Conservation (phyloP, 495 filamentous ascomycete genomes). For the Rhizodiscina lignyota region DNA sequence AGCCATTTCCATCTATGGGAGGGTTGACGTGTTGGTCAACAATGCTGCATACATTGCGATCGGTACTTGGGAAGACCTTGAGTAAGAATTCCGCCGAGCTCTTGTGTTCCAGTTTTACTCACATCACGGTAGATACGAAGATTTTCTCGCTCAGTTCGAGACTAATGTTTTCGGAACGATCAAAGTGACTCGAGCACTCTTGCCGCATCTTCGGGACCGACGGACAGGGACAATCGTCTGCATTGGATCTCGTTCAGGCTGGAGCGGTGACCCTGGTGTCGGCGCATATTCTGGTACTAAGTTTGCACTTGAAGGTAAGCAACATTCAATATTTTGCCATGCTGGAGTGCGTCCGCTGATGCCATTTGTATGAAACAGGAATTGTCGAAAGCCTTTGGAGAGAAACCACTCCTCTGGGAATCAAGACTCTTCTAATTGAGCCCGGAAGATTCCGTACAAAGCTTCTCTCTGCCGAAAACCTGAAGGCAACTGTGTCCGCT, state of each 20-base stretch:
- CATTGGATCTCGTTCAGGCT: constrained; percentile 11
- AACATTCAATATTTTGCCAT: neutral
- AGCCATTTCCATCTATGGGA: constrained; percentile 5
- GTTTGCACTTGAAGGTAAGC: constrained; percentile 15
- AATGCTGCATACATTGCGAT: constrained; percentile 14
- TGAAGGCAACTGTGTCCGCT: constrained; percentile 1
- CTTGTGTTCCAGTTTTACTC: constrained; percentile 2
- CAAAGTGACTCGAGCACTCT: constrained; percentile 9
- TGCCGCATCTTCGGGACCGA: constrained; percentile 11
- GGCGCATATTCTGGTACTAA: constrained; percentile 13
- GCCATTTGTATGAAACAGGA: neutral
- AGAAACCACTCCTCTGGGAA: constrained; percentile 3
- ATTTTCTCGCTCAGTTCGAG: constrained; percentile 11
- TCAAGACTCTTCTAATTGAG: constrained; percentile 8
- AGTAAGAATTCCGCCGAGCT: constrained; percentile 2
- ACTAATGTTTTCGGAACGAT: constrained; percentile 17
- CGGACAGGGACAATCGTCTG: constrained; percentile 12
- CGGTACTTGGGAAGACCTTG: constrained; percentile 11
- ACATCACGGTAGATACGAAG: constrained; percentile 6
- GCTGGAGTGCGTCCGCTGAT: neutral
- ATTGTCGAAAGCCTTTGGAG: constrained; percentile 2
- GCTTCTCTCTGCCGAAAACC: constrained; percentile 2
- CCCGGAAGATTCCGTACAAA: constrained; percentile 12
- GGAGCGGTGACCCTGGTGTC: constrained; percentile 4
- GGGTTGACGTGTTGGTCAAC: constrained; percentile 13